Percentiles rank a stretch among this genome's conserved stretches.
Evolutionary conservation across 768 basidiomycete genomes (phyloP).

Genomic region (Lactarius evosmus): DNA sequence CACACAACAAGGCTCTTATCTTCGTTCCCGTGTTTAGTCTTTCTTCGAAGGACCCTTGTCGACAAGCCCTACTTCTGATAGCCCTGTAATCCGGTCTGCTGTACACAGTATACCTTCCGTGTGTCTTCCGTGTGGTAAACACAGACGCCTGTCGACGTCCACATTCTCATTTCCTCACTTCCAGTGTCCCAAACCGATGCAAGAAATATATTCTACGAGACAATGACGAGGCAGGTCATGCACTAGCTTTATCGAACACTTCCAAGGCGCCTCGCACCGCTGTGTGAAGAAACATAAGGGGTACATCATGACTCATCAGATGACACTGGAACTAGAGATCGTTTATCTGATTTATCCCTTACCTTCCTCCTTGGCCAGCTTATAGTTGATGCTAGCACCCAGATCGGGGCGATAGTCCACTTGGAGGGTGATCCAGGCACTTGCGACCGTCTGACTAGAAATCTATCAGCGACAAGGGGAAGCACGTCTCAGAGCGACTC

Average conservation of each 20-base stretch:
- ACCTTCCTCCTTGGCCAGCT: conserved; percentile 12
- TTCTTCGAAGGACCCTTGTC: not conserved
- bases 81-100: not conserved
- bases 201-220: not conserved
- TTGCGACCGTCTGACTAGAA: not conserved
- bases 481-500: not conserved
- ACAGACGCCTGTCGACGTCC: not conserved
- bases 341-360: not conserved
- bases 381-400: conserved; percentile 6
- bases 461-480: not conserved
- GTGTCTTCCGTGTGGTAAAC: not conserved
- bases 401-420: not conserved
- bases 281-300: not conserved
- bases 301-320: not conserved
- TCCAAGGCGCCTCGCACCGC: conserved; percentile 8
- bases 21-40: not conserved
- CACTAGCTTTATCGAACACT: conserved; percentile 2
- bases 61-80: not conserved
- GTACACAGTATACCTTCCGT: not conserved
- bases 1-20: too few relatives aligned
- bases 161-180: too few relatives aligned
- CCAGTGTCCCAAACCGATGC: too few relatives aligned
- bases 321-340: not conserved
- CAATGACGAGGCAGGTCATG: not conserved
- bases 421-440: conserved; percentile 16